phyloP scores from a whole-genome alignment of 2,329 filamentous ascomycete genomes.

The Salinomyces thailandicus region DNA sequence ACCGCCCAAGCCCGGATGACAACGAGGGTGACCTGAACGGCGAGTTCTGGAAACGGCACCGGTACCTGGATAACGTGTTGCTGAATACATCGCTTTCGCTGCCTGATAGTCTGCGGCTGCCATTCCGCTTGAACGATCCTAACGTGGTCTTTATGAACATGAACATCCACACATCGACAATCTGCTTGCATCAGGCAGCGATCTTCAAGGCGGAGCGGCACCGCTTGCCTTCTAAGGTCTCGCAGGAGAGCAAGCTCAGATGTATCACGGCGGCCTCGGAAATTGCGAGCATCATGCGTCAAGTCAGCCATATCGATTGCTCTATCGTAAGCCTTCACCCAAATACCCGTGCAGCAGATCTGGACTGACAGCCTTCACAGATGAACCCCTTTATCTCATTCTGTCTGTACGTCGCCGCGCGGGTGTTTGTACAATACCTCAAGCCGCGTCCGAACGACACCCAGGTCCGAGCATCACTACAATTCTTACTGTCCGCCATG shows the following conservation, averaged over 20 bases:
- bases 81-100: conserved; percentile 76
- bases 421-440: conserved; percentile 93
- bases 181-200: conserved; percentile 94
- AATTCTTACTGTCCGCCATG: conserved; percentile 85
- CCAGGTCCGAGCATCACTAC: conserved; percentile 67
- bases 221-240: conserved; percentile 62
- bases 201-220: conserved; percentile 96
- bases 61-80: conserved; percentile 78
- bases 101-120: conserved; percentile 70
- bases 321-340: conserved; percentile 65
- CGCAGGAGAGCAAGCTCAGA: conserved; percentile 80
- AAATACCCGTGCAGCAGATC: neutral
- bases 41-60: conserved; percentile 90
- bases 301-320: conserved; percentile 83
- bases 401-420: conserved; percentile 87
- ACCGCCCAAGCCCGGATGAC: conserved; percentile 73
- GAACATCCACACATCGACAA: conserved; percentile 91
- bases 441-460: conserved; percentile 83
- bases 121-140: conserved; percentile 60
- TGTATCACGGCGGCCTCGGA: conserved; percentile 91
- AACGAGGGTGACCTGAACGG: conserved; percentile 81
- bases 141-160: conserved; percentile 93
- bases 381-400: conserved; percentile 95
- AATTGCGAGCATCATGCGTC: conserved; percentile 89
- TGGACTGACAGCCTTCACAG: conserved; percentile 37